phyloP scores from a whole-genome alignment of 176 grass and related monocot genomes.

The Ampelocalamus luodianensis region DNA sequence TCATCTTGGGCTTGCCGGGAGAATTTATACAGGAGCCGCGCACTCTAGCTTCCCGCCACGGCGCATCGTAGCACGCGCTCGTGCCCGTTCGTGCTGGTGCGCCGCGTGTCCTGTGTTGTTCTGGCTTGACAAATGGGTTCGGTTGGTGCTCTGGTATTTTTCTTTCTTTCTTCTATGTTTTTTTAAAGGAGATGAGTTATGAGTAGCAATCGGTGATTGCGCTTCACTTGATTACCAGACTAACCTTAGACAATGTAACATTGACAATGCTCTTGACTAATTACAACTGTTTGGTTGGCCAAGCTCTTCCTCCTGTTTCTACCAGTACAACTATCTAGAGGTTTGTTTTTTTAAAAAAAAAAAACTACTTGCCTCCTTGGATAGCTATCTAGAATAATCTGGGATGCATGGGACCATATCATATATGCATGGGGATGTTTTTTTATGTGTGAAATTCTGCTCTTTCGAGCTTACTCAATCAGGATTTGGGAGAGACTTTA shows the following conservation, averaged over 20 bases:
- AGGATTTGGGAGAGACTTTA: conserved; percentile 40
- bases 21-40: conserved; percentile 55
- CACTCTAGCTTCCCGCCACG: conserved; percentile 44
- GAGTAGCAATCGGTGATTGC: background rate
- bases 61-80: conserved; percentile 23
- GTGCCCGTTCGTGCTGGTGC: background rate
- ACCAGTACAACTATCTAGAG: background rate
- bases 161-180: background rate
- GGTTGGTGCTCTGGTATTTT: background rate
- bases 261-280: background rate
- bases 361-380: background rate
- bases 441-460: background rate
- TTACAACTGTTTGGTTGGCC: background rate
- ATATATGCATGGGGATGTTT: background rate
- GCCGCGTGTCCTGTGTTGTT: conserved; percentile 50
- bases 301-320: background rate
- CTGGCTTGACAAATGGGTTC: background rate
- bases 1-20: conserved; percentile 32
- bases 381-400: conserved; percentile 11
- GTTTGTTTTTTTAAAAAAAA: background rate
- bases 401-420: background rate
- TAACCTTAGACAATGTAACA: background rate
- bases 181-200: background rate
- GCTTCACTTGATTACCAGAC: background rate
- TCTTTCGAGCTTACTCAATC: conserved; percentile 19